A percentile compares a stretch with the other conserved stretches of the same genome.
Evolutionary conservation across 257 asterid species (phyloP).

Genomic region (Capsicum chinense): DNA sequence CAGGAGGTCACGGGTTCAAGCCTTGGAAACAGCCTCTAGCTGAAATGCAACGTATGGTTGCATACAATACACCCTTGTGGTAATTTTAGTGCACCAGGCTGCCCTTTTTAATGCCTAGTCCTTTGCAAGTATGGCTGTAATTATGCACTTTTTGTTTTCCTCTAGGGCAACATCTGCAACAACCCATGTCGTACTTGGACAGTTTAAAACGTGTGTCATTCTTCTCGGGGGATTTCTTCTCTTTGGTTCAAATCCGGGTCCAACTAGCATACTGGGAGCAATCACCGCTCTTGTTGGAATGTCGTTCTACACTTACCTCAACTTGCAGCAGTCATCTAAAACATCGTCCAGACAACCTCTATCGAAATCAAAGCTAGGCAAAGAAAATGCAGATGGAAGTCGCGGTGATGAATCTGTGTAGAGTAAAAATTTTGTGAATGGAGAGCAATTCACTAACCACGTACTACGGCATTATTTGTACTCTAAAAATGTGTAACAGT

Average conservation of each 20-base stretch:
- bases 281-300: conserved; percentile 76
- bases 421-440: not conserved
- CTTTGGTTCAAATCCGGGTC: conserved; percentile 92
- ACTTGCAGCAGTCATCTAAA: conserved; percentile 67
- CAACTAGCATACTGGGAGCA: conserved; percentile 81
- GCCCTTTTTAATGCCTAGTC: too few species aligned
- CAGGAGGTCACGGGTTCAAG: too few species aligned
- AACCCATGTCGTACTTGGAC: conserved; percentile 95
- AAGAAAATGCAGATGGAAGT: conserved; percentile 65
- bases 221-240: conserved; percentile 85
- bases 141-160: not conserved
- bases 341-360: conserved; percentile 55
- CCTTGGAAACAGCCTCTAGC: too few species aligned
- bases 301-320: conserved; percentile 87
- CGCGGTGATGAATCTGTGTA: conserved; percentile 64
- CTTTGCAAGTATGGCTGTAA: not conserved
- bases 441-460: conserved; percentile 24
- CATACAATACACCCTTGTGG: too few species aligned
- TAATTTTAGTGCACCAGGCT: too few species aligned
- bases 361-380: conserved; percentile 76
- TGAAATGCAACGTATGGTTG: too few species aligned
- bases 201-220: conserved; percentile 93
- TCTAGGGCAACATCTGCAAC: conserved; percentile 95
- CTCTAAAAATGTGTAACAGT: not conserved
- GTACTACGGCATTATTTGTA: not conserved